Evolutionary conservation across 345 rosid species (phyloP), one percentile per base, ranked within the genome.

Genomic region (Citrus maxima): DNA sequence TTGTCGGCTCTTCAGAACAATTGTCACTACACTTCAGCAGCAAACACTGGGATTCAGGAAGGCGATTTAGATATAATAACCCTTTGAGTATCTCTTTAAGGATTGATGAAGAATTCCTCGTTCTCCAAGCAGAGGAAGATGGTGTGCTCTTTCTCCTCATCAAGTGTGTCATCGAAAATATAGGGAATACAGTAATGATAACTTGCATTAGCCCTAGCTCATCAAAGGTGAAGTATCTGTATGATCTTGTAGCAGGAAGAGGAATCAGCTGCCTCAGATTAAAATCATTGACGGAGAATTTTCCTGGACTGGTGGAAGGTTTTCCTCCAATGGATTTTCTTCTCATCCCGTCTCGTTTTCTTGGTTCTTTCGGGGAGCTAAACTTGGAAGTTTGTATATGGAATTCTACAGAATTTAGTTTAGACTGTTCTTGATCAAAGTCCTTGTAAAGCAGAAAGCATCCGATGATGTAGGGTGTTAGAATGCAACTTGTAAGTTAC

Each of bases 51-150:
- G 78, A 81, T 63, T 74, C 85, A 0, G 84, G 79, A 1, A 66
- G 86, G 67, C 80, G 80, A 16, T 86, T 88, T 62, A 72, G 40
- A 69, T 86, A 86, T 79, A 74, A 86, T 71, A 69, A 55, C 34
- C 84, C 87, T 27, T 55, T 88, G 61, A 21, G 76, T 0, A 64
- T 86, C 70, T 80, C 84, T 49, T 21, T 88, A 28, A 61, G 65
- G 14, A 59, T 51, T 73, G 68, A 79, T 2, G 85, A 82, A n/a
- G 80, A 71, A 32, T 81, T 79, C 40, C 83, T 88, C 21, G 79
- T 88, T 65, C 87, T 86, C 42, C 90, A 88, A 80, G 88, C 87
- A 27, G 88, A 85, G 80, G 86, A 82, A 69, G 89, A 88, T 14
- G 90, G 86, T 40, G 62, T 79, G 49, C 86, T 86, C 63, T 88